phyloP scores from a whole-genome alignment of 805 yeast genomes.

The Monosporozyma solicola region DNA sequence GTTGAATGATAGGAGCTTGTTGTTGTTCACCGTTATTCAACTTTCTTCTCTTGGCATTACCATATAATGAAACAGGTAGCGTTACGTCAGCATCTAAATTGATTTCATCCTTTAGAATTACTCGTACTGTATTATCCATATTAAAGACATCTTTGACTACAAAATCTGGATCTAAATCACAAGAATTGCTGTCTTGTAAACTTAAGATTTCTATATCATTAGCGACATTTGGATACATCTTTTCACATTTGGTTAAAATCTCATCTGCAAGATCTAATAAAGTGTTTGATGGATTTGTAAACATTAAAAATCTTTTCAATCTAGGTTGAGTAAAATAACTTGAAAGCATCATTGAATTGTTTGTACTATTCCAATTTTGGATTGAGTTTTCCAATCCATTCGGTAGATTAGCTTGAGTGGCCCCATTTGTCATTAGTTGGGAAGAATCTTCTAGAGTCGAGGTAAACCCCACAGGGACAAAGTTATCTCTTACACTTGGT shows the following conservation, averaged over 20 bases:
- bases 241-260: constrained; percentile 45
- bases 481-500: constrained; percentile 28
- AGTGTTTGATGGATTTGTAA: constrained; percentile 42
- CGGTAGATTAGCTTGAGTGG: constrained; percentile 4
- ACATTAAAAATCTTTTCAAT: constrained; percentile 51
- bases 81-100: constrained; percentile 17
- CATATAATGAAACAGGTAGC: constrained; percentile 19
- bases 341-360: constrained; percentile 9
- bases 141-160: constrained; percentile 55
- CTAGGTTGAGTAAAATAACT: constrained; percentile 12
- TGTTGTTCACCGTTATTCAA: constrained; percentile 16
- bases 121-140: constrained; percentile 38
- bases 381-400: constrained; percentile 9
- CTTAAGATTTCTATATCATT: constrained; percentile 46
- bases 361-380: constrained; percentile 3
- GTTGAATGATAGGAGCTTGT: constrained; percentile 1
- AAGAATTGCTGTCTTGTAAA: constrained; percentile 56
- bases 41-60: constrained; percentile 17
- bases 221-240: constrained; percentile 53
- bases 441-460: constrained; percentile 17
- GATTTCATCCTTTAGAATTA: constrained; percentile 35
- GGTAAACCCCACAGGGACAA: constrained; percentile 13
- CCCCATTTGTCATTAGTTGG: constrained; percentile 16
- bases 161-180: constrained; percentile 78
- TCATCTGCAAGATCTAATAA: constrained; percentile 45